phyloP scores from a whole-genome alignment of 2,329 filamentous ascomycete species.

The Colletotrichum tamarilloi region DNA sequence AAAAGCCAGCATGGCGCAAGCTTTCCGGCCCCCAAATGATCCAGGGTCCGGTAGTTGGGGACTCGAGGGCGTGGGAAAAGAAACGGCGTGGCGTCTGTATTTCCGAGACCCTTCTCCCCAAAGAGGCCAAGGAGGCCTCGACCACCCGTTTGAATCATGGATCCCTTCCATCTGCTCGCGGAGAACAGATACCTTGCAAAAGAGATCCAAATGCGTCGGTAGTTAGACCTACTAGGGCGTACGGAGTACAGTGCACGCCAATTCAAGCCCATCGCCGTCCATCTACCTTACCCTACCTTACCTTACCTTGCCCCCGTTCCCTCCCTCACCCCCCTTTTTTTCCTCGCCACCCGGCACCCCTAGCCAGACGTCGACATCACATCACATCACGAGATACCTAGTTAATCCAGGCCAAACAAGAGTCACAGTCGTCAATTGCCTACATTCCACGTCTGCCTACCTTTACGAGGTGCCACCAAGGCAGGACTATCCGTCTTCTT shows the following conservation, averaged over 20 bases:
- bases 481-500: not conserved
- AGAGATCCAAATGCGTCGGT: not conserved
- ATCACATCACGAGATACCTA: not conserved
- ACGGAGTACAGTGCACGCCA: too few species aligned
- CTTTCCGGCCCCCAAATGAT: not conserved
- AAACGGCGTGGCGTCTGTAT: not conserved
- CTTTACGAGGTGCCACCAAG: not conserved
- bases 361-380: not conserved
- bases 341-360: not conserved
- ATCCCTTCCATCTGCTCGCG: not conserved
- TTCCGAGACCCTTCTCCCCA: too few species aligned
- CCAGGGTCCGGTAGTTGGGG: too few species aligned
- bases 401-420: not conserved
- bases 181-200: not conserved
- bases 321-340: too few species aligned
- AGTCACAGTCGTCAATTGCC: not conserved
- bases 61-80: not conserved
- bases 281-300: too few species aligned
- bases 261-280: too few species aligned
- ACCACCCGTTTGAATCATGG: not conserved
- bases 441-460: too few species aligned
- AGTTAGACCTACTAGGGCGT: too few species aligned
- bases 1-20: too few species aligned
- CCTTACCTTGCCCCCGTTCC: too few species aligned
- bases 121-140: not conserved